A percentile compares a stretch with the other conserved stretches of the same genome.
Evolutionary conservation across 345 rosid species (phyloP).

Genomic region (Corchorus capsularis): DNA sequence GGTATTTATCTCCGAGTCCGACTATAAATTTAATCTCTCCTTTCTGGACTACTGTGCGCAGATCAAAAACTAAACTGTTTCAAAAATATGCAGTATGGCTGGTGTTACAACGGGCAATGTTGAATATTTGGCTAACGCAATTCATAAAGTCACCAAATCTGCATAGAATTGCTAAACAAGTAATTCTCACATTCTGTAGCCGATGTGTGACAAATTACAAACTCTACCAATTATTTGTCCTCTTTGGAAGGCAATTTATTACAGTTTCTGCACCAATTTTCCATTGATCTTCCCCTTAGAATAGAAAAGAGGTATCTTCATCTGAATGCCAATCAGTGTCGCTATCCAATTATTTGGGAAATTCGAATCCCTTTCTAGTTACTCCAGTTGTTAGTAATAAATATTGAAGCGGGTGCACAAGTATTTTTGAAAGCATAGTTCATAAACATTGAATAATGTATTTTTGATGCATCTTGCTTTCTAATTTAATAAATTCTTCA

Average conservation of each 20-base stretch:
- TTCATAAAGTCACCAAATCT: conserved; percentile 75
- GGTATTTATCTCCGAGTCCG: conserved; percentile 39
- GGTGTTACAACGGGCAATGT: conserved; percentile 87
- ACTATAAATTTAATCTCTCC: not conserved
- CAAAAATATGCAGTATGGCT: conserved; percentile 72
- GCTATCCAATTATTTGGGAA: not conserved
- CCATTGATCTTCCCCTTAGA: not conserved
- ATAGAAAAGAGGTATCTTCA: not conserved
- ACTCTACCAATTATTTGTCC: too few relatives aligned
- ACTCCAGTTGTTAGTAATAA: too few relatives aligned
- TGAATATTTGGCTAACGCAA: conserved; percentile 82
- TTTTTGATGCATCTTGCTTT: not conserved
- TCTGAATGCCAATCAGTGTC: not conserved
- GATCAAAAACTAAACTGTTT: not conserved
- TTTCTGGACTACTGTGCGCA: not conserved
- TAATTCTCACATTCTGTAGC: not conserved
- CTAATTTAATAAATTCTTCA: not conserved
- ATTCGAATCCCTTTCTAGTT: too few relatives aligned
- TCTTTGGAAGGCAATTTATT: not conserved
- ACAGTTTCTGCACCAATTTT: not conserved
- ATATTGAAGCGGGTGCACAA: too few relatives aligned
- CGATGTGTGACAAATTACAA: not conserved
- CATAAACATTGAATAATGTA: not conserved
- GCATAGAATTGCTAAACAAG: not conserved
- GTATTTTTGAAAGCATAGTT: not conserved